Conservation (phyloP, 2,329 filamentous ascomycete species). For the Fusarium sp. region DNA sequence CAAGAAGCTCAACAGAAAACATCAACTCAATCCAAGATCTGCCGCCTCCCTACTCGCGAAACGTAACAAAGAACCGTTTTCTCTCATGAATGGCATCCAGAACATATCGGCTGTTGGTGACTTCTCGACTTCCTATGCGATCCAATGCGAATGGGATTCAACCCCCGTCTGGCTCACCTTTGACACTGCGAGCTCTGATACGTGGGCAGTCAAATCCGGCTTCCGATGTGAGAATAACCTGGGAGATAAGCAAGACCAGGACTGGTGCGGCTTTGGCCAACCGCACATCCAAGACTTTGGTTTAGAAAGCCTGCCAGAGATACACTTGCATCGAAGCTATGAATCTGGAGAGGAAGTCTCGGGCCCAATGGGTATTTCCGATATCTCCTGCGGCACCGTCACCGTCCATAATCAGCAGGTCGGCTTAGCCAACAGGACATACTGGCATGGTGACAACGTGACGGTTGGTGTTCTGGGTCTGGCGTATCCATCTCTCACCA, state of each 20-base stretch:
- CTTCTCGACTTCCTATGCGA: conserved; percentile 54
- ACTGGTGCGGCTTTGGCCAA: conserved; percentile 53
- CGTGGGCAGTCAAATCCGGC: conserved; percentile 54
- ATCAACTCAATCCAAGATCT: conserved; percentile 36
- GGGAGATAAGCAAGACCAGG: conserved; percentile 45
- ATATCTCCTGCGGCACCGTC: conserved; percentile 57
- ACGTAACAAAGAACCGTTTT: conserved; percentile 26
- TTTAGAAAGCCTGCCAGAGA: conserved; percentile 49
- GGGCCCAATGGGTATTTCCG: conserved; percentile 57
- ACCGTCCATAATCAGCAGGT: conserved; percentile 56
- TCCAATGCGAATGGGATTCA: conserved; percentile 53
- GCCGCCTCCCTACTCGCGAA: conserved; percentile 45
- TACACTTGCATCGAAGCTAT: conserved; percentile 58
- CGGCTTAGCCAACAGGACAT: conserved; percentile 58
- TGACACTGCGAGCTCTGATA: conserved; percentile 62
- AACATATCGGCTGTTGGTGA: conserved; percentile 51
- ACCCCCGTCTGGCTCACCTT: conserved; percentile 54
- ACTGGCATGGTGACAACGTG: conserved; percentile 61
- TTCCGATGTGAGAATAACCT: conserved; percentile 54
- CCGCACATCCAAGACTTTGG: conserved; percentile 52
- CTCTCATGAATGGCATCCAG: conserved; percentile 41
- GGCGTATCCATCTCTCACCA: conserved; percentile 60
- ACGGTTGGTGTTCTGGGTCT: conserved; percentile 61
- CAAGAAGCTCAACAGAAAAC: conserved; percentile 41
- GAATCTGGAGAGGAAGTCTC: conserved; percentile 58